phyloP scores from a whole-genome alignment of 2,329 filamentous ascomycete species.

The Colletotrichum camelliae region DNA sequence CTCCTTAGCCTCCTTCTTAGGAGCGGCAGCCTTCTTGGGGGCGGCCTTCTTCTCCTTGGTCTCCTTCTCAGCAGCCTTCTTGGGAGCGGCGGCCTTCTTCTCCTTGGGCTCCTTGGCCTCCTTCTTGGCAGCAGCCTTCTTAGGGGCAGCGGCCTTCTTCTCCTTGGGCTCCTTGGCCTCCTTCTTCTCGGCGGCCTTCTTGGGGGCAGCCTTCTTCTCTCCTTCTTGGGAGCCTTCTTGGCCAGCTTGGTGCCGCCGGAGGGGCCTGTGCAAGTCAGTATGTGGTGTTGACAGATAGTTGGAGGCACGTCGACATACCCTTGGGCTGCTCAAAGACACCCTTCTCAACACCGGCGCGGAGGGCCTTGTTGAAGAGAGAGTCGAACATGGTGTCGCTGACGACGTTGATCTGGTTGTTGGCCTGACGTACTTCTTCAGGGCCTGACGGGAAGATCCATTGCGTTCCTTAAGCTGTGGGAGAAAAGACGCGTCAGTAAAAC shows the following conservation, averaged over 20 bases:
- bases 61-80: constrained; percentile 62
- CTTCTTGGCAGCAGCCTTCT: constrained; percentile 47
- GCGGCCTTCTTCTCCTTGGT: constrained; percentile 64
- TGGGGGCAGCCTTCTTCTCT: constrained; percentile 38
- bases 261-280: constrained; percentile 59
- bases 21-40: constrained; percentile 47
- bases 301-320: constrained; percentile 61
- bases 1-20: constrained; percentile 50
- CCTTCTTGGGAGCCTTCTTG: constrained; percentile 59
- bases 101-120: constrained; percentile 44
- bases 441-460: constrained; percentile 66
- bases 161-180: constrained; percentile 69
- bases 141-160: constrained; percentile 47
- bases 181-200: constrained; percentile 30
- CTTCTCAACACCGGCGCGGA: constrained; percentile 83
- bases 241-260: constrained; percentile 93
- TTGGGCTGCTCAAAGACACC: constrained; percentile 89
- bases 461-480: constrained; percentile 62
- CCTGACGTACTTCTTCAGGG: constrained; percentile 62
- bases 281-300: not conserved
- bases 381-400: constrained; percentile 62
- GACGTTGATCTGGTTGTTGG: constrained; percentile 42
- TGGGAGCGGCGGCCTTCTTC: constrained; percentile 30
- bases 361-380: constrained; percentile 84
- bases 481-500: constrained; percentile 44